Percentiles rank a stretch among this genome's conserved stretches.
Evolutionary conservation across 2,329 filamentous ascomycete genomes (phyloP).

Genomic region (Neonectria coccinea): DNA sequence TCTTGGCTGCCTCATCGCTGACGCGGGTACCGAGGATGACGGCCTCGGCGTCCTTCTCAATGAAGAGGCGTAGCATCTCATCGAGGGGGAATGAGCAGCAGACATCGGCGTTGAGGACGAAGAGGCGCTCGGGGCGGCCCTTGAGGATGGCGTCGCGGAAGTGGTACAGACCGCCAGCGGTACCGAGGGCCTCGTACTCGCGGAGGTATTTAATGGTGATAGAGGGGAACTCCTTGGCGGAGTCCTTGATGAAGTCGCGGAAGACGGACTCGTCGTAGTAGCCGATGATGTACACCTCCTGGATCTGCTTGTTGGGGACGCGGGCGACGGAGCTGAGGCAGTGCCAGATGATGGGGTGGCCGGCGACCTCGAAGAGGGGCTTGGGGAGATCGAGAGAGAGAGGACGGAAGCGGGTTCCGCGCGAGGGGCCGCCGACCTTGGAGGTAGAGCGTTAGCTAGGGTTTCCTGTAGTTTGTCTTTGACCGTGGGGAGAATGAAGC

Average conservation of each 20-base stretch:
- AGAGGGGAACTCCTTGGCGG: slow-evolving; percentile 84
- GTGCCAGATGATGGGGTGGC: slow-evolving; percentile 98
- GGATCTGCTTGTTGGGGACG: slow-evolving; percentile 82
- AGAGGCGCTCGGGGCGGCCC: slow-evolving; percentile 92
- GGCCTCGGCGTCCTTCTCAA: slow-evolving; percentile 95
- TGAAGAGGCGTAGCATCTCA: slow-evolving; percentile 95
- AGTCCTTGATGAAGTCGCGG: slow-evolving; percentile 97
- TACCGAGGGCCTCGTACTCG: slow-evolving; percentile 96
- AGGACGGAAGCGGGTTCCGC: slow-evolving; percentile 95
- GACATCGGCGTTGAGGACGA: slow-evolving; percentile 97
- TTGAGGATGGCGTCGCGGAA: slow-evolving; percentile 99
- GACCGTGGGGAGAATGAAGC: slow-evolving; percentile 26
- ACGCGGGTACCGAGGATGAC: slow-evolving; percentile 95
- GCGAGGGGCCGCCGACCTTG: slow-evolving; percentile 92
- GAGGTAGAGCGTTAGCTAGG: slow-evolving; percentile 44
- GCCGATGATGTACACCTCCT: slow-evolving; percentile 97
- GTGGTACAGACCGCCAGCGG: slow-evolving; percentile 96
- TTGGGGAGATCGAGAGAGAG: slow-evolving; percentile 96
- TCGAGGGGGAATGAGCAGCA: slow-evolving; percentile 98
- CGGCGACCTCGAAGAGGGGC: slow-evolving; percentile 98
- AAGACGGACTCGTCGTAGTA: slow-evolving; percentile 99
- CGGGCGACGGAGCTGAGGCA: slow-evolving; percentile 92
- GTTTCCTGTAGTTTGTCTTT: background rate
- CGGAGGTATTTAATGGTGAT: slow-evolving; percentile 92
- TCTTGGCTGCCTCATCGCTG: slow-evolving; percentile 88